phyloP scores from a whole-genome alignment of 2,329 filamentous ascomycete species.

The Corinectria fuckeliana region DNA sequence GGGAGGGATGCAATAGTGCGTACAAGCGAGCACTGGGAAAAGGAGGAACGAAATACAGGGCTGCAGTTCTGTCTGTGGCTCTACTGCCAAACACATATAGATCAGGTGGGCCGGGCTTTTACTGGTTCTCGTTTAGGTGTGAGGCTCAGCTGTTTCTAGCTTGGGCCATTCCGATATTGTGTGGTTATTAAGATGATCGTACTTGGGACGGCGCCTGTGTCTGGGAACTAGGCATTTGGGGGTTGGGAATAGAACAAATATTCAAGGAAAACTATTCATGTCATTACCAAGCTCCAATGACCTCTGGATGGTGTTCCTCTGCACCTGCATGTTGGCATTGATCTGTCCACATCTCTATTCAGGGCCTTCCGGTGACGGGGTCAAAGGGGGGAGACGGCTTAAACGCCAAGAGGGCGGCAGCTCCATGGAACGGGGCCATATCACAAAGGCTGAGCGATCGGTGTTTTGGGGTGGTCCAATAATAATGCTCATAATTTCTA shows the following conservation, averaged over 20 bases:
- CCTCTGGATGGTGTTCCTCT: no score
- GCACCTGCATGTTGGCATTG: no score
- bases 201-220: slow-evolving; percentile 1
- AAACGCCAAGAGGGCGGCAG: not conserved
- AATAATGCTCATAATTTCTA: not conserved
- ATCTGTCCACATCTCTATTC: no score
- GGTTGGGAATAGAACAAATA: not conserved
- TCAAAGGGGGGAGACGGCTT: not conserved
- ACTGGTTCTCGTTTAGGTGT: not conserved
- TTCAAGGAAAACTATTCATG: not conserved
- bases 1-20: not conserved
- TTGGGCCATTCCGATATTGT: not conserved
- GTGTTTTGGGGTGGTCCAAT: not conserved
- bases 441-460: not conserved
- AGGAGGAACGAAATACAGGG: not conserved
- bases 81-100: slow-evolving; percentile 13
- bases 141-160: not conserved
- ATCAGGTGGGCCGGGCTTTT: not conserved
- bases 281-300: not conserved
- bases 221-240: not conserved
- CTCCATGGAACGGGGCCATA: not conserved
- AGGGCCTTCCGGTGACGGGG: not conserved
- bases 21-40: not conserved
- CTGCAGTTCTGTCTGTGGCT: not conserved
- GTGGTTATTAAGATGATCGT: slow-evolving; percentile 1